Conservation (phyloP, 192 early-diverging fungal species). For the Oehlia diaphana region DNA sequence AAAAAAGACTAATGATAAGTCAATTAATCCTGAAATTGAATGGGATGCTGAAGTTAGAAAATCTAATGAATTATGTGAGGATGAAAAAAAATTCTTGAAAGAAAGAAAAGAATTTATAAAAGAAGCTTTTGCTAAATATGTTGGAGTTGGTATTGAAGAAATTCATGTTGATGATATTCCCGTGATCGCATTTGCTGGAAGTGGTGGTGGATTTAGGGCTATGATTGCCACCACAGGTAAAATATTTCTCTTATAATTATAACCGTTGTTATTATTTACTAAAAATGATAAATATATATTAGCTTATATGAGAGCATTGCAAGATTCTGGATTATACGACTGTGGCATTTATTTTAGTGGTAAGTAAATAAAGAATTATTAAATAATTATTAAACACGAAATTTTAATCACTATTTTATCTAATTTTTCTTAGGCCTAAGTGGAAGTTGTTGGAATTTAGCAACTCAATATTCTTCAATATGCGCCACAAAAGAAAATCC, state of each 20-base stretch:
- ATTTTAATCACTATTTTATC: slow-evolving; percentile 20
- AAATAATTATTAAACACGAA: slow-evolving; percentile 30
- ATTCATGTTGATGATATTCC: slow-evolving; percentile 71
- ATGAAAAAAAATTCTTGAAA: slow-evolving; percentile 49
- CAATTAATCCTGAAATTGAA: slow-evolving; percentile 46
- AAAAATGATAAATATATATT: background rate
- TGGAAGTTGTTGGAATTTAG: slow-evolving; percentile 64
- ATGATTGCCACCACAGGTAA: slow-evolving; percentile 69
- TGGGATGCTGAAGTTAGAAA: slow-evolving; percentile 45
- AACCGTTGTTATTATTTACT: background rate
- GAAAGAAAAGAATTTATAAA: slow-evolving; percentile 52
- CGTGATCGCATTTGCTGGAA: slow-evolving; percentile 67
- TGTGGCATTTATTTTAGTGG: slow-evolving; percentile 74
- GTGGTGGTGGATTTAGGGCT: slow-evolving; percentile 82
- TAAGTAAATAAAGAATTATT: slow-evolving; percentile 45
- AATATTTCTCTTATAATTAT: background rate
- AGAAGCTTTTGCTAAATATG: slow-evolving; percentile 74
- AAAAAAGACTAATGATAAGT: slow-evolving; percentile 22
- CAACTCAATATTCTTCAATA: slow-evolving; percentile 30
- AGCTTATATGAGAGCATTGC: slow-evolving; percentile 67
- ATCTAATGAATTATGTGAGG: slow-evolving; percentile 40
- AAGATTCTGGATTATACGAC: slow-evolving; percentile 65
- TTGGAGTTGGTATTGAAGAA: slow-evolving; percentile 63
- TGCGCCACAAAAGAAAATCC: slow-evolving; percentile 1
- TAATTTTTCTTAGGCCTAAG: slow-evolving; percentile 43